Base-by-base conservation (phyloP, 2,329 filamentous ascomycete genomes). In the Ophiostoma triangulosporum region DNA sequence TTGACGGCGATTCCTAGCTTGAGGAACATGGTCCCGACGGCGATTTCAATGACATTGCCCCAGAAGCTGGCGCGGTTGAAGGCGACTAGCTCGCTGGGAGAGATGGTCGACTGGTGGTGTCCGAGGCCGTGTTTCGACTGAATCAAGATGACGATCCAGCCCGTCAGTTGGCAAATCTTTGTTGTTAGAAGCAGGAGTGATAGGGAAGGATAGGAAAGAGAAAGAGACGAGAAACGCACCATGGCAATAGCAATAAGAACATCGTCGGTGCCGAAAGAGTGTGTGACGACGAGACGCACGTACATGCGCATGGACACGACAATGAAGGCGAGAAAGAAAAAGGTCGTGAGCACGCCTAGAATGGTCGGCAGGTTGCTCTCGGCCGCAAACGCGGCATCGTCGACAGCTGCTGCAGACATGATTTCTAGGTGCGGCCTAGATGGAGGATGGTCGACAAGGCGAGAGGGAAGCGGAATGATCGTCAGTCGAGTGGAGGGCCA, bases 51-150 rank as follows among this genome's bases (percentile, higher is more conserved):
- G 48, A 78, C 62, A 7, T 69, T 68, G 56, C 77, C 71, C 48
- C 70, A 66, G 57, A 70, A 76, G 26, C 66, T 64, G 38, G 70
- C 68, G 43, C 72, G 70, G 1, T 64, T 58, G 51, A 72, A 69
- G 2, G 61, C 59, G 15, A 60, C 59, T 14, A 66, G 64, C 45
- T 70, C 67, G 1, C 59, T 27, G 1, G 54, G 52, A 3, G 63
- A 56, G 33, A 75, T 63, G 3, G 68, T 68, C 4, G 63, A 56
- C 9, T 64, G 61, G 57, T 76, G 73, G 49, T 64, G 68, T 8
- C 76, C 76, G 7, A 77, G 62, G 3, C 74, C 75, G 54, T 72
- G 63, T 4, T 68, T 59, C 1, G 65, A 64, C 58, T 75, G 69
- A 15, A 69, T 63, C 6, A 71, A 62, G 55, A 76, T 74, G 54